Evolutionary conservation across 1,139 yeast species (phyloP).

Genomic region (Yarrowia galli): DNA sequence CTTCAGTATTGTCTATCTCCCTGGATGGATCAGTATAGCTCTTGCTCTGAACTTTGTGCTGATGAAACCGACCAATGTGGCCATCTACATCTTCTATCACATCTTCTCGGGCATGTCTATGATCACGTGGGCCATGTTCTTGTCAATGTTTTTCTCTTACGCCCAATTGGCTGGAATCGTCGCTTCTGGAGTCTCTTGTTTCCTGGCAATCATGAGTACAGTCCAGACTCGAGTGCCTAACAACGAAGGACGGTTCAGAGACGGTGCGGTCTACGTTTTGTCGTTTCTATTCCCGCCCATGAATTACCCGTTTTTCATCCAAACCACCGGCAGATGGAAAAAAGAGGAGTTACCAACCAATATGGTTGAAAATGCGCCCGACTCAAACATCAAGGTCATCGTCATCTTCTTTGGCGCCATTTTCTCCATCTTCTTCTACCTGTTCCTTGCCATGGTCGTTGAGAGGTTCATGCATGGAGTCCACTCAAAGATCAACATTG

Average conservation of each 20-base stretch:
- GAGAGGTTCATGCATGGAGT: constrained; percentile 42
- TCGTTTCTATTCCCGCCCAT: constrained; percentile 52
- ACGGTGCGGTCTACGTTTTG: constrained; percentile 48
- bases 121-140: constrained; percentile 49
- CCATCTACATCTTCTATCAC: constrained; percentile 49
- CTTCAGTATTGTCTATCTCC: constrained; percentile 47
- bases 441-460: constrained; percentile 44
- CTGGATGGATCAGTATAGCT: constrained; percentile 51
- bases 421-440: constrained; percentile 47
- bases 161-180: constrained; percentile 52
- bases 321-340: constrained; percentile 49
- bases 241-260: constrained; percentile 45
- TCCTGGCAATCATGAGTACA: constrained; percentile 50
- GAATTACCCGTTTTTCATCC: constrained; percentile 49
- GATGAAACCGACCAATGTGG: constrained; percentile 46
- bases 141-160: constrained; percentile 49
- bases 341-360: constrained; percentile 43
- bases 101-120: constrained; percentile 49
- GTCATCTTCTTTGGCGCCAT: constrained; percentile 49
- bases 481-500: constrained; percentile 1
- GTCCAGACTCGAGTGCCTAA: constrained; percentile 47
- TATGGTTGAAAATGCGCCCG: constrained; percentile 47
- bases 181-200: constrained; percentile 49
- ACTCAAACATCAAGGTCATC: constrained; percentile 46
- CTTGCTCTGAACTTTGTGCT: constrained; percentile 45